Conservation (phyloP, 306 rosid species). For the Nissolia schottii region DNA sequence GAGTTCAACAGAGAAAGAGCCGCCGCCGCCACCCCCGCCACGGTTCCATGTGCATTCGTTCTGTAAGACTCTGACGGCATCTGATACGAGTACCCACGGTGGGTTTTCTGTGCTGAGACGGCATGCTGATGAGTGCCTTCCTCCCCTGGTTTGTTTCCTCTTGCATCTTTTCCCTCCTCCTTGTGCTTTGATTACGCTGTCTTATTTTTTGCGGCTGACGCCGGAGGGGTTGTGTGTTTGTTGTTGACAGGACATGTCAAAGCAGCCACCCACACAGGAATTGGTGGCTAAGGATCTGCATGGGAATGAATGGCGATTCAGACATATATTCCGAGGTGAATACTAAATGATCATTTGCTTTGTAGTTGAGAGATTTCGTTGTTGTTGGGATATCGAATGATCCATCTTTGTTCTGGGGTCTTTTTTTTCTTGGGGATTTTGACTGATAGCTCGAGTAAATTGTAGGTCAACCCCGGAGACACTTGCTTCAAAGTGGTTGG, state of each 20-base stretch:
- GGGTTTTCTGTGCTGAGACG: conserved; percentile 89
- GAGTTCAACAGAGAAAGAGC: conserved; percentile 49
- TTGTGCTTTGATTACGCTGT: not conserved
- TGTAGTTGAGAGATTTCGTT: not conserved
- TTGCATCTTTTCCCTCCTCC: not conserved
- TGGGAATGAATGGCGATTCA: conserved; percentile 73
- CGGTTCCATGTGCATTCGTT: conserved; percentile 85
- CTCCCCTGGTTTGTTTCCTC: conserved; percentile 61
- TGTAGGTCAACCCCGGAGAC: conserved; percentile 92
- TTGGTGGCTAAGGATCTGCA: conserved; percentile 83
- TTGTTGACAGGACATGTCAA: conserved; percentile 69
- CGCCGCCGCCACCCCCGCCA: conserved; percentile 52
- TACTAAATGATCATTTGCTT: not conserved
- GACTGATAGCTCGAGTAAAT: conserved; percentile 18
- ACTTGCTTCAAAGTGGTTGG: conserved; percentile 96
- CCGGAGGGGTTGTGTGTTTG: not conserved
- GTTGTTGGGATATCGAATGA: not conserved
- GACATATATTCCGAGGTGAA: conserved; percentile 84
- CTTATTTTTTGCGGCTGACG: not conserved
- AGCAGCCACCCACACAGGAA: conserved; percentile 94
- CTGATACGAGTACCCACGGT: conserved; percentile 93
- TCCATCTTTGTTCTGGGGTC: not conserved
- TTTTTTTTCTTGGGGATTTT: not conserved
- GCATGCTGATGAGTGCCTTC: conserved; percentile 94
- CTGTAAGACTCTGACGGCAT: conserved; percentile 84